A percentile compares a stretch with the other conserved stretches of the same genome.
Conservation (phyloP, 306 rosid genomes). For the Begonia peltatifolia region DNA sequence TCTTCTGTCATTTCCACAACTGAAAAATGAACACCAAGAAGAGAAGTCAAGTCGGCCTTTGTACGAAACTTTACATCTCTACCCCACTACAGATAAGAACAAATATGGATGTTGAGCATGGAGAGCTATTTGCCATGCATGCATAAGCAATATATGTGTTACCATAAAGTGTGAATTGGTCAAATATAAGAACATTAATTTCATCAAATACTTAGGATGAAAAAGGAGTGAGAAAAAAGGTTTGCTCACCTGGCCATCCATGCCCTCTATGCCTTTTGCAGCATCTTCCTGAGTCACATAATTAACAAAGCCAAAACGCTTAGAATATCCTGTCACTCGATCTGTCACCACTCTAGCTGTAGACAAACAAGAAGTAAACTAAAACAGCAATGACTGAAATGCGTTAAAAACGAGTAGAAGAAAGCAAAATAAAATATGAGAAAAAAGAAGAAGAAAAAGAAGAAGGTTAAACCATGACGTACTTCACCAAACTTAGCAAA, state of each 20-base stretch:
- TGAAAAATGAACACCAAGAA: too few relatives aligned
- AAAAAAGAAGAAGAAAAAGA: not conserved
- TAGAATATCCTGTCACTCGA: slow-evolving; percentile 75
- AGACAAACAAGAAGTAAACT: slow-evolving; percentile 8
- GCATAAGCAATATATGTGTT: too few relatives aligned
- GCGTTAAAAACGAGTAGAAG: not conserved
- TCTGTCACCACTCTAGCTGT: slow-evolving; percentile 91
- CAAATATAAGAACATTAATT: too few relatives aligned
- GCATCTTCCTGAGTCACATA: slow-evolving; percentile 81
- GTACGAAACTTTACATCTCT: too few relatives aligned
- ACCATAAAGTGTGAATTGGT: too few relatives aligned
- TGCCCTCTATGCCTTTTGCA: slow-evolving; percentile 78
- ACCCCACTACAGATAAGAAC: too few relatives aligned
- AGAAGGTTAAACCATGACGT: slow-evolving; percentile 36
- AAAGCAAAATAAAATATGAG: not conserved
- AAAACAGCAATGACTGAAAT: not conserved
- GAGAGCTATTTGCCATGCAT: too few relatives aligned
- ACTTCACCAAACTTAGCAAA: slow-evolving; percentile 84
- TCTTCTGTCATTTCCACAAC: too few relatives aligned
- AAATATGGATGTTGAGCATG: too few relatives aligned
- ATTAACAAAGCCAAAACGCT: slow-evolving; percentile 84
- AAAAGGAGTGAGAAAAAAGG: not conserved
- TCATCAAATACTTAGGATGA: too few relatives aligned
- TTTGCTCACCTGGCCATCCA: slow-evolving; percentile 82
- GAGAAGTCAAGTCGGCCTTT: too few relatives aligned